These are phyloP conservation scores for Aspergillus leporis DNA, from an alignment of 495 filamentous ascomycete species.

Conservation along the genomic window DNA sequence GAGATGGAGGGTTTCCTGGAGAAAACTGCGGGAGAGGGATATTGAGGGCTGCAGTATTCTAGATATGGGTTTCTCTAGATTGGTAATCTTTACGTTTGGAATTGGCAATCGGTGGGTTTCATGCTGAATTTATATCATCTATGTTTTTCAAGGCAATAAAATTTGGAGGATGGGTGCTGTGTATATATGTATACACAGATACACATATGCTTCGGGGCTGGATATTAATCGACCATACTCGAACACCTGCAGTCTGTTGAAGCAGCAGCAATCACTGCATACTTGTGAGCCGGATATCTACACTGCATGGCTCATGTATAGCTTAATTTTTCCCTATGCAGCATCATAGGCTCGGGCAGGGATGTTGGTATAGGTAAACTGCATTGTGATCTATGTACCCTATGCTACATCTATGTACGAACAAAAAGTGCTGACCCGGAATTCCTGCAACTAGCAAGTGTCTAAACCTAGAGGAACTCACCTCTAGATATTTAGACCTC, in stretches of 20 bases:
- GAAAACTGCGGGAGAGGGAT: neutral
- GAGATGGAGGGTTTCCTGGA: neutral
- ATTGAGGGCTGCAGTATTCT: neutral
- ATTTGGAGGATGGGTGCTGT: no score
- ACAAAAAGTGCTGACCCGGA: neutral
- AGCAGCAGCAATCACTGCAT: neutral
- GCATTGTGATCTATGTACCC: neutral
- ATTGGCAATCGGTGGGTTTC: no score
- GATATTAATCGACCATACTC: neutral
- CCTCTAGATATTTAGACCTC: no score
- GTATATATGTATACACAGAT: no score
- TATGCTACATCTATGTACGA: slow-evolving; percentile 1
- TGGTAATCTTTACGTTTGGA: neutral
- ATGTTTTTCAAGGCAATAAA: neutral
- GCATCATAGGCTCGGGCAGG: neutral
- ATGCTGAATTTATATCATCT: neutral
- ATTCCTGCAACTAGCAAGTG: neutral
- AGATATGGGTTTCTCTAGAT: neutral
- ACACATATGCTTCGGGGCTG: neutral
- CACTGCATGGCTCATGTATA: slow-evolving; percentile 1
- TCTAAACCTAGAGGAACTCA: no score
- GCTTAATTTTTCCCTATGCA: neutral
- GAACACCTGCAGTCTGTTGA: neutral
- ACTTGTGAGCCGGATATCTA: neutral
- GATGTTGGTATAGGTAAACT: neutral